Percentiles rank a stretch among this genome's conserved stretches.
These are phyloP conservation scores for sorghum (Sorghum bicolor) DNA, from an alignment of 176 grass and related monocot genomes.

Conservation along the genomic window Sorghum_bicolor_NCBIv3 NC_012871.2:70771001-70771500, in stretches of 20 bases:
- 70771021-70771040: conserved; percentile 22
- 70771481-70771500: neutral
- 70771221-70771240: conserved; percentile 75
- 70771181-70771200: conserved; percentile 36
- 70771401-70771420: conserved; percentile 93
- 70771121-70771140: conserved; percentile 32
- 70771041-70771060: conserved; percentile 12
- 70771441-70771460: conserved; percentile 94
- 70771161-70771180: conserved; percentile 36
- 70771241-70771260: conserved; percentile 91
- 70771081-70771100: conserved; percentile 20
- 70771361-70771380: conserved; percentile 99
- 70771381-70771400: conserved; percentile 97
- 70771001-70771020: conserved; percentile 29
- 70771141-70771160: conserved; percentile 35
- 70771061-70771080: neutral
- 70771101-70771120: conserved; percentile 15
- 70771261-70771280: conserved; percentile 89
- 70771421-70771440: conserved; percentile 89
- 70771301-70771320: neutral
- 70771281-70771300: conserved; percentile 15
- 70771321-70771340: neutral
- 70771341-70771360: neutral
- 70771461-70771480: conserved; percentile 38
- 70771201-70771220: conserved; percentile 55